Base-by-base conservation (phyloP, 2,329 filamentous ascomycete species). In the Rutstroemia sp. region DNA sequence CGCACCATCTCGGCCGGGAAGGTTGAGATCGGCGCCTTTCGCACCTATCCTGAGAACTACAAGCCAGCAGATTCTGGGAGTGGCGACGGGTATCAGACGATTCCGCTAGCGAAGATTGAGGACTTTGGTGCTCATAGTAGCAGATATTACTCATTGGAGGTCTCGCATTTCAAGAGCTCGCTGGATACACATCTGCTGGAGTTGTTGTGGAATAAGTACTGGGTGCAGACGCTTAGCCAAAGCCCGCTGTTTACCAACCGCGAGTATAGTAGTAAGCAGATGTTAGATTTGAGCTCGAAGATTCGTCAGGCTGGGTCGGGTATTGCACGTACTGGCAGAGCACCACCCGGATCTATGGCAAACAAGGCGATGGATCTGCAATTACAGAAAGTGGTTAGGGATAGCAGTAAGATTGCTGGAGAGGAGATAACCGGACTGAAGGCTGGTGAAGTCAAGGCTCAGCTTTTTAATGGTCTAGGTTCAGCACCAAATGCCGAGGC, bases 141-240 rank as follows among this genome's bases (percentile, higher is more conserved):
- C 70, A 84, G 88, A 55, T 99, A 99, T 76, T 99, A 99, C 73
- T 80, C 87, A 14, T 80, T 99, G 5, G 88, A 95, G 60, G 88
- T 97, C 14, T 90, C 90, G 34, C 90, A 95, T 73, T 99, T 90
- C 80, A 97, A 97, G 75, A 94, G 89, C 61, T 87, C 88, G 0
- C 84, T 99, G 27, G 94, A 99, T 73, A 81, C 85, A 2, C 87
- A 91, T 65, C 79, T 99, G 23, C 78, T 99, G 5, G 89, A 95
- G 67, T 80, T 90, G 51, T 78, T 99, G 30, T 97, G 94, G 94
- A 96, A 96, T 76, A 97, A 97, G 73, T 99, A 99, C 77, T 96
- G 91, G 94, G 92, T 96, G 37, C 89, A 95, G 68, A 99, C 94
- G 5, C 81, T 99, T 19, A 95, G 90, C 34, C 89, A 95, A 65